Conservation (phyloP, 345 rosid genomes). For the Conringia planisiliqua region DNA sequence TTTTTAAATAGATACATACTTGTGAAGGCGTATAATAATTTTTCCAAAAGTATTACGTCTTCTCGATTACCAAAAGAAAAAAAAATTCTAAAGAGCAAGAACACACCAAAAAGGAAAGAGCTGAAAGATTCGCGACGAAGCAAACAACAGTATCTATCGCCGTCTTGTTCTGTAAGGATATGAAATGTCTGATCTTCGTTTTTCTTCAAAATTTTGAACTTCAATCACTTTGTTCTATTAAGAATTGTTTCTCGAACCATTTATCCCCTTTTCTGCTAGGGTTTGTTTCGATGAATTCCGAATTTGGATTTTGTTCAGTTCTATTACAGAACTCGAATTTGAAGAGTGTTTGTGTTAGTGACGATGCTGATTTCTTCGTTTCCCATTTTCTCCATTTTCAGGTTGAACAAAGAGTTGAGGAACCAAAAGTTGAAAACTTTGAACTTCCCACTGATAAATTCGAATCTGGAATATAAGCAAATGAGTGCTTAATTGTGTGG, state of each 20-base stretch:
- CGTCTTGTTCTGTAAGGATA: constrained; percentile 24
- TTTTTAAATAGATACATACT: not conserved
- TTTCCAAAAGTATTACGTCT: constrained; percentile 12
- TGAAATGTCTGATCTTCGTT: constrained; percentile 5
- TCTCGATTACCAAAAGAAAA: not conserved
- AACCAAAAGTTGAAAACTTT: constrained; percentile 4
- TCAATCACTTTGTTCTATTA: not conserved
- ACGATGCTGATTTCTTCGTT: not conserved
- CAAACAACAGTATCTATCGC: constrained; percentile 16
- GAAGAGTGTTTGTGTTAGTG: constrained; percentile 5
- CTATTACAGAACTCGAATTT: not conserved
- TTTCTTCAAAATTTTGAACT: not conserved
- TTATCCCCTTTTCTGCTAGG: constrained; percentile 15
- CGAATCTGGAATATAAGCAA: not conserved
- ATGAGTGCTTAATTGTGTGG: not conserved
- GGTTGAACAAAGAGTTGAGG: not conserved
- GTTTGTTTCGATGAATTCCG: not conserved
- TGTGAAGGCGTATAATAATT: not conserved
- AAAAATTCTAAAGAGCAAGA: not conserved
- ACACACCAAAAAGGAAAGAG: not conserved
- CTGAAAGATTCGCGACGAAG: constrained; percentile 20
- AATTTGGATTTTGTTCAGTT: not conserved
- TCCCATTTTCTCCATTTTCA: constrained; percentile 6
- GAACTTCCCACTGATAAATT: not conserved
- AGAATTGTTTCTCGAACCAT: not conserved